A percentile compares a stretch with the other conserved stretches of the same genome.
Conservation (phyloP, 1,284 basidiomycete genomes). For the Marasmius sp. region DNA sequence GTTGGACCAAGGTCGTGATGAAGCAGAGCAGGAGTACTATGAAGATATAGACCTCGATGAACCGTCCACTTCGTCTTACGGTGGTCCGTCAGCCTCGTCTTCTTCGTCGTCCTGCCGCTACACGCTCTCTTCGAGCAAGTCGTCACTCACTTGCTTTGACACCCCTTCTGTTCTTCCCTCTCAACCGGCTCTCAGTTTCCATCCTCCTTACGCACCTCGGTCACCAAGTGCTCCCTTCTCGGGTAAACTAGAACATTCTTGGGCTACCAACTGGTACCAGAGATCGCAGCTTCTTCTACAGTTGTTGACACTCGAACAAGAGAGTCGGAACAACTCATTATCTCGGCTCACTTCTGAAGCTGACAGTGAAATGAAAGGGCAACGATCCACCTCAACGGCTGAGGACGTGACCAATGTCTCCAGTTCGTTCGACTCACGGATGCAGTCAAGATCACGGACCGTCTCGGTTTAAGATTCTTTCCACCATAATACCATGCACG, state of each 20-base stretch:
- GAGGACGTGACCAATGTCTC: no score
- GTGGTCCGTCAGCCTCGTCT: not conserved
- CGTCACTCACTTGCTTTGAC: not conserved
- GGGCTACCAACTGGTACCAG: slow-evolving; percentile 35
- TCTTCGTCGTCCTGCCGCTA: not conserved
- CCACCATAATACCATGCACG: no score
- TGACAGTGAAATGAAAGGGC: not conserved
- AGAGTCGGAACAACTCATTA: not conserved
- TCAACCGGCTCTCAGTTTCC: not conserved
- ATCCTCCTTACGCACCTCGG: not conserved
- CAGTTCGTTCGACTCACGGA: no score
- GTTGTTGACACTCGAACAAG: not conserved
- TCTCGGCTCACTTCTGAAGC: not conserved
- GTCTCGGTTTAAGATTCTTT: no score
- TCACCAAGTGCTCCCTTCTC: slow-evolving; percentile 1
- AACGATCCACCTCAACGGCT: not conserved
- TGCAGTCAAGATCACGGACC: no score
- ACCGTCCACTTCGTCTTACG: not conserved
- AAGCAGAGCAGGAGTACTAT: slow-evolving; percentile 1
- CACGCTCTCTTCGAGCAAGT: not conserved
- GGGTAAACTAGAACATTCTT: slow-evolving; percentile 15
- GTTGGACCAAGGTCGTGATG: not conserved
- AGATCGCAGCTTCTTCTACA: slow-evolving; percentile 34
- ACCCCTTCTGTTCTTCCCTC: not conserved
- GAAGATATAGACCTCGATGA: slow-evolving; percentile 1